Conservation (phyloP, 2,329 filamentous ascomycete genomes). For the Colletotrichum trifolii region DNA sequence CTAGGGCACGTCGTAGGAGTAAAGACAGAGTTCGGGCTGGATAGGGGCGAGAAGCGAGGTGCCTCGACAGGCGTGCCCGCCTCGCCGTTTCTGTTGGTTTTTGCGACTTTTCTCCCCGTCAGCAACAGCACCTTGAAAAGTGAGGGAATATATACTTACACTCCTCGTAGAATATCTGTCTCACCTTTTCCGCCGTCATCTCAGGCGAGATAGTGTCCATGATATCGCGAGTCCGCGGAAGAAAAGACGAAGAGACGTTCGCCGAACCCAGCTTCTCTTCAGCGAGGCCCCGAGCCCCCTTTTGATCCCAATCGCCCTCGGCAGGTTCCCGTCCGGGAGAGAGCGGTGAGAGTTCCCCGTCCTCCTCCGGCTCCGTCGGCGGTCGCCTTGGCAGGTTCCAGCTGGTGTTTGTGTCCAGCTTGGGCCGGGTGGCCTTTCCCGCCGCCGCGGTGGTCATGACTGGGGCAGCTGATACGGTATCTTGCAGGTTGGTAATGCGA, state of each 20-base stretch:
- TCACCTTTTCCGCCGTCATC: conserved; percentile 36
- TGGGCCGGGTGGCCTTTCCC: conserved; percentile 16
- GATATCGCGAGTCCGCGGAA: conserved; percentile 16
- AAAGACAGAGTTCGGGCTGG: conserved; percentile 21
- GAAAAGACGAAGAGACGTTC: background rate
- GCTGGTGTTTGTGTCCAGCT: conserved; percentile 10
- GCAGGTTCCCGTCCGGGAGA: conserved; percentile 3
- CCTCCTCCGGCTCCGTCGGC: background rate
- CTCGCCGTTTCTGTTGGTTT: conserved; percentile 22
- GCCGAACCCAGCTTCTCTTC: conserved; percentile 4
- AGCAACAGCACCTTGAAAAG: background rate
- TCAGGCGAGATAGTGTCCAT: conserved; percentile 34
- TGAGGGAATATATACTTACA: background rate
- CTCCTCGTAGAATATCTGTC: conserved; percentile 41
- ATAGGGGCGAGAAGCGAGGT: background rate
- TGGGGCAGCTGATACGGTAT: conserved; percentile 14
- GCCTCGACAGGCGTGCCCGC: conserved; percentile 7
- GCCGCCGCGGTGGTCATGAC: conserved; percentile 12
- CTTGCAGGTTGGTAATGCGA: conserved; percentile 15
- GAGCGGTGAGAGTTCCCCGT: conserved; percentile 15
- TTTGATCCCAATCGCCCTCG: conserved; percentile 18
- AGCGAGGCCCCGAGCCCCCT: conserved; percentile 4
- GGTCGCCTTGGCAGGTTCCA: conserved; percentile 12
- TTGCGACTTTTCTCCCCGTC: conserved; percentile 23
- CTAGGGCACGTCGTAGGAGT: conserved; percentile 15